A percentile compares a stretch with the other conserved stretches of the same genome.
These are phyloP conservation scores for Aspergillus arachidicola DNA, from an alignment of 2,329 filamentous ascomycete species.

Conservation along the genomic window DNA sequence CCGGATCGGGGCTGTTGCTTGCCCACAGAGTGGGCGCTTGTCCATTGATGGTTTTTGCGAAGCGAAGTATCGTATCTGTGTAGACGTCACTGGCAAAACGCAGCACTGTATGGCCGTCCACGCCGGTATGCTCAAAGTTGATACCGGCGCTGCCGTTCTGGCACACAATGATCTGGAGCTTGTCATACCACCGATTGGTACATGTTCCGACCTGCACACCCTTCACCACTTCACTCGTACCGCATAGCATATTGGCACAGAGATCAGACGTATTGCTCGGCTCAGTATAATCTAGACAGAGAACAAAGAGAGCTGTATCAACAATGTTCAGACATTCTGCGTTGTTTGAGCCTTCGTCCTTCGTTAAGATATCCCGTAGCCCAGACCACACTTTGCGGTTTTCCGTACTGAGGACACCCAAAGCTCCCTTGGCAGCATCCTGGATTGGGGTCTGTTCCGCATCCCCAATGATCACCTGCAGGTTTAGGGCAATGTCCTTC, in stretches of 20 bases:
- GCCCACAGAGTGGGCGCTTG: conserved; percentile 91
- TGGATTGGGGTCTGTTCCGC: conserved; percentile 87
- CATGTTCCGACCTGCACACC: conserved; percentile 97
- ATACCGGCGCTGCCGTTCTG: conserved; percentile 98
- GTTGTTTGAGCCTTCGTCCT: conserved; percentile 88
- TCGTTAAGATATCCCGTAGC: conserved; percentile 81
- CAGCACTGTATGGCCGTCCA: conserved; percentile 95
- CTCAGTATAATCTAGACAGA: conserved; percentile 92
- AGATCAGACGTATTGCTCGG: conserved; percentile 77
- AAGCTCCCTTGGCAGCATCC: conserved; percentile 89
- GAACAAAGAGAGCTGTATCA: conserved; percentile 87
- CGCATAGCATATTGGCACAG: conserved; percentile 99
- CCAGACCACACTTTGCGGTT: conserved; percentile 97
- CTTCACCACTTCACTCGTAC: conserved; percentile 85
- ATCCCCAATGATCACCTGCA: conserved; percentile 90
- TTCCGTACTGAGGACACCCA: conserved; percentile 93
- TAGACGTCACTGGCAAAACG: conserved; percentile 96
- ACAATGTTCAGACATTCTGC: conserved; percentile 94
- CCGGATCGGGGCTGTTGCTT: conserved; percentile 85
- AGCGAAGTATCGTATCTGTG: conserved; percentile 95
- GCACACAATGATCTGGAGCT: conserved; percentile 97
- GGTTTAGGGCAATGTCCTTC: conserved; percentile 85
- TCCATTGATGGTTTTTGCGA: conserved; percentile 93
- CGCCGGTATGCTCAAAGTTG: conserved; percentile 98
- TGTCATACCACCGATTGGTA: conserved; percentile 99